These are phyloP conservation scores for Paraphoma chrysanthemicola DNA, from an alignment of 2,329 filamentous ascomycete genomes.

Conservation along the genomic window DNA sequence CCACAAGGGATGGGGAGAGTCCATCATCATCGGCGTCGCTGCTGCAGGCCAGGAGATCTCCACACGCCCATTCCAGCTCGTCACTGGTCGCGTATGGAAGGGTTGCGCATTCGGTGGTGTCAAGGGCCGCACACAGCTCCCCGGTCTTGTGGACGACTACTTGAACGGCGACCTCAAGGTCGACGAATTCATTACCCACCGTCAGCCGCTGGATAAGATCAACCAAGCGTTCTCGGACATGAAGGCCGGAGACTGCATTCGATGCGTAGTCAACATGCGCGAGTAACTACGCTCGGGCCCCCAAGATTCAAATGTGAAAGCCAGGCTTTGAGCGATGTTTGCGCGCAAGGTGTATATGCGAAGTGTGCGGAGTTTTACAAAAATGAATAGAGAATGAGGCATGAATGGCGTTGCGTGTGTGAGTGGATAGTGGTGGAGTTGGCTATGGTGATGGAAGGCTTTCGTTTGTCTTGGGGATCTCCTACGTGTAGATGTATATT, in stretches of 20 bases:
- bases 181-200: slow-evolving; percentile 98
- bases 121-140: slow-evolving; percentile 94
- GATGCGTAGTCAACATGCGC: slow-evolving; percentile 80
- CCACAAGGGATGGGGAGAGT: slow-evolving; percentile 99
- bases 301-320: slow-evolving; percentile 1
- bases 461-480: neutral
- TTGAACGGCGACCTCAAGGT: slow-evolving; percentile 91
- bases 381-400: neutral
- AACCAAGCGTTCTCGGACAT: slow-evolving; percentile 91
- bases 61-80: slow-evolving; percentile 96
- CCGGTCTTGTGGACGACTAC: slow-evolving; percentile 87
- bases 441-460: neutral
- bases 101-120: slow-evolving; percentile 98
- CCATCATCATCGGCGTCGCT: slow-evolving; percentile 96
- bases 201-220: slow-evolving; percentile 81
- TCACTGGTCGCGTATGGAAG: slow-evolving; percentile 97
- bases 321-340: neutral
- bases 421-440: neutral
- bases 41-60: slow-evolving; percentile 95
- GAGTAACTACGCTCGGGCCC: slow-evolving; percentile 31
- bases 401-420: neutral
- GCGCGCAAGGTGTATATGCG: neutral
- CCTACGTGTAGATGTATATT: neutral
- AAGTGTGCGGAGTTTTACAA: neutral
- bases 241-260: slow-evolving; percentile 96